These are phyloP conservation scores for Nyctanthes arbortristis DNA, from an alignment of 257 asterid species.

Conservation along the genomic window DNA sequence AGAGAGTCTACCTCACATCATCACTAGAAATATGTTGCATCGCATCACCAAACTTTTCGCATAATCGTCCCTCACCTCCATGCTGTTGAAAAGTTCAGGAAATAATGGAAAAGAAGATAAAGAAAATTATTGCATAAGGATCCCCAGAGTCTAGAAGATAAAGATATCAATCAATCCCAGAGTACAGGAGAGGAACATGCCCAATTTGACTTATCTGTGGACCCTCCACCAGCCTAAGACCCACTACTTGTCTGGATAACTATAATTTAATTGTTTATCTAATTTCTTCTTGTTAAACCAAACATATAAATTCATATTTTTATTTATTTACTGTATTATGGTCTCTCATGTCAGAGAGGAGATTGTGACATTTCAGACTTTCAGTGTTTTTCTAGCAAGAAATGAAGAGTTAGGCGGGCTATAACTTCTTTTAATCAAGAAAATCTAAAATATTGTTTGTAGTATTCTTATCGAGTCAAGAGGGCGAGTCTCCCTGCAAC, in stretches of 20 bases:
- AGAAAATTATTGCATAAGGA: conserved; percentile 7
- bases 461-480: background rate
- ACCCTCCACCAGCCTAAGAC: background rate
- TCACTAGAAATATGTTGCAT: conserved; percentile 65
- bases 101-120: conserved; percentile 11
- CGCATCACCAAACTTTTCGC: conserved; percentile 61
- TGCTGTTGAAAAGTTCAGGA: conserved; percentile 43
- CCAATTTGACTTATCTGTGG: conserved; percentile 3
- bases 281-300: background rate
- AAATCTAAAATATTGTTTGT: background rate
- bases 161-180: background rate
- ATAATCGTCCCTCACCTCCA: conserved; percentile 83
- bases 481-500: background rate
- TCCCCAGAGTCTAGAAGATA: background rate
- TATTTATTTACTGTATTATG: background rate
- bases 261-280: background rate
- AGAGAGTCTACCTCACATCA: conserved; percentile 59
- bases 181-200: conserved; percentile 11
- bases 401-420: background rate
- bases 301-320: background rate
- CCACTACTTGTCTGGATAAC: background rate
- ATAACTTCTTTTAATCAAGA: background rate
- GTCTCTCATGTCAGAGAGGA: background rate
- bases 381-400: background rate
- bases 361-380: background rate